These are phyloP conservation scores for Pleurotus citrinopileatus DNA, from an alignment of 768 basidiomycete genomes.

Conservation along the genomic window DNA sequence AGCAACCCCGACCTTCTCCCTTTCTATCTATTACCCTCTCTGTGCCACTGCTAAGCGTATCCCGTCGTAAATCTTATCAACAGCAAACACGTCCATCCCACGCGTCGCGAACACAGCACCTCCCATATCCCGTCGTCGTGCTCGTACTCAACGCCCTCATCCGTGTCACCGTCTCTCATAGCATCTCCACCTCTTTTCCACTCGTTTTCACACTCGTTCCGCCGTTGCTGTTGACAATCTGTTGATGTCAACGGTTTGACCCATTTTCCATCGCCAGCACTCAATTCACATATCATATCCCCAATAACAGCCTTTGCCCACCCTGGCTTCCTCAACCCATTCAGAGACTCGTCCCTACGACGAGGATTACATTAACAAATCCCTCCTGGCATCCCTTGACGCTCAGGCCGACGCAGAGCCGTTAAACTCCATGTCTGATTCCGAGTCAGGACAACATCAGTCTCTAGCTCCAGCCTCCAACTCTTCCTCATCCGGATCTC, in stretches of 20 bases:
- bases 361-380: constrained; percentile 87
- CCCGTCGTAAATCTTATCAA: constrained; percentile 2
- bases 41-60: not conserved
- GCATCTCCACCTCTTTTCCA: constrained; percentile 12
- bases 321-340: constrained; percentile 48
- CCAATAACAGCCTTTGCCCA: constrained; percentile 33
- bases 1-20: not conserved
- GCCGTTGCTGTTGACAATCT: constrained; percentile 14
- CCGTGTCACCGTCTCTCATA: constrained; percentile 19
- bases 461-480: constrained; percentile 50
- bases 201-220: constrained; percentile 11
- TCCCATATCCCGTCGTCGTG: constrained; percentile 12
- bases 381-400: constrained; percentile 79
- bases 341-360: constrained; percentile 41
- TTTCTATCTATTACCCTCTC: not conserved
- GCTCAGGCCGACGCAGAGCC: constrained; percentile 83
- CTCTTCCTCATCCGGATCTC: constrained; percentile 50
- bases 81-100: constrained; percentile 5
- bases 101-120: constrained; percentile 10
- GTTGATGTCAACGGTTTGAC: constrained; percentile 19
- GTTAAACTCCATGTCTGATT: constrained; percentile 45
- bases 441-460: constrained; percentile 43
- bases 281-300: not conserved
- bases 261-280: constrained; percentile 2
- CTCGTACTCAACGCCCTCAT: constrained; percentile 28